Evolutionary conservation across 129 eudicot genomes (phyloP).

Genomic region (Artemisia argyi): DNA sequence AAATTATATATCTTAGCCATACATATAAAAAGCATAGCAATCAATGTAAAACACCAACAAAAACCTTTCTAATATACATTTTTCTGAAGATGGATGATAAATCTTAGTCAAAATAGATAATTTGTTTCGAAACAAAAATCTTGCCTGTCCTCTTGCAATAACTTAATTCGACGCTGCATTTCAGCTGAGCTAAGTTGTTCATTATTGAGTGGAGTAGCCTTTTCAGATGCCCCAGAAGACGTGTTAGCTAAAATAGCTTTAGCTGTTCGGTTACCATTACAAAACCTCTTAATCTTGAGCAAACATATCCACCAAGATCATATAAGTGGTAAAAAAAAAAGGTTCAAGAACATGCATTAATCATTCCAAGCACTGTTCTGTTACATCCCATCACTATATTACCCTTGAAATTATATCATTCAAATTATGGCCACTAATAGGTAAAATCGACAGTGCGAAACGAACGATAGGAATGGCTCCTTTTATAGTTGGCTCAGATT

Average conservation of each 20-base stretch:
- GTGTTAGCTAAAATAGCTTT: slow-evolving; percentile 58
- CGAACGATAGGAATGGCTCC: slow-evolving; percentile 1
- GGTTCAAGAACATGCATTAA: too few species aligned
- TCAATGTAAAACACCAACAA: neutral
- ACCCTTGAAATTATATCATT: too few species aligned
- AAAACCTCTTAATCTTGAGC: too few species aligned
- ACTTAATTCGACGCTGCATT: slow-evolving; percentile 73
- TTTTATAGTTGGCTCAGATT: neutral
- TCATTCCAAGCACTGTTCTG: too few species aligned
- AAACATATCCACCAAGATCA: too few species aligned
- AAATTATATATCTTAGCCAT: slow-evolving; percentile 11
- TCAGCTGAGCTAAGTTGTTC: slow-evolving; percentile 76
- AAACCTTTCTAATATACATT: neutral
- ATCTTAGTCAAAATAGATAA: neutral
- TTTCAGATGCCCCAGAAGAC: slow-evolving; percentile 35
- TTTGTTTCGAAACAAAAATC: neutral
- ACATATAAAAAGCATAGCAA: slow-evolving; percentile 5
- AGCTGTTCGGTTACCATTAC: slow-evolving; percentile 33
- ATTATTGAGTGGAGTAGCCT: slow-evolving; percentile 39
- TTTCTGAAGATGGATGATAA: neutral
- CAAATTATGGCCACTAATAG: too few species aligned
- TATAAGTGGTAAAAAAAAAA: too few species aligned
- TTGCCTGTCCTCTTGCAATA: slow-evolving; percentile 81
- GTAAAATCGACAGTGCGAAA: too few species aligned
- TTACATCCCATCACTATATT: too few species aligned